A percentile compares a stretch with the other conserved stretches of the same genome.
phyloP scores from a whole-genome alignment of 352 stramenopile genomes.

The Phytophthora melonis region DNA sequence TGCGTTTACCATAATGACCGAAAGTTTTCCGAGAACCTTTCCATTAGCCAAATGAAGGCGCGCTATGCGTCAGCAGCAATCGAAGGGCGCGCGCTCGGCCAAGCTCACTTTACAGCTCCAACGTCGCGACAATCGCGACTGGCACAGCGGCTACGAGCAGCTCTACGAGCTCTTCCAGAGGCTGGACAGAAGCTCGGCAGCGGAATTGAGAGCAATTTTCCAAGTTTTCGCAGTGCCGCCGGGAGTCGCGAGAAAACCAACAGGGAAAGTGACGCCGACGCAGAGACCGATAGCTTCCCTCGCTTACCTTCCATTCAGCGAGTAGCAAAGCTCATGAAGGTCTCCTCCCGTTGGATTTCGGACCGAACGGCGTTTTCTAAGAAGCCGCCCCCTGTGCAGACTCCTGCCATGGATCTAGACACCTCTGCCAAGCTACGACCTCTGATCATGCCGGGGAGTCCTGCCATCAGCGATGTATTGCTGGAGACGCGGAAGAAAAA shows the following conservation, averaged over 20 bases:
- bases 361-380: neutral
- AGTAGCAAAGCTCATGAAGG: slow-evolving; percentile 4
- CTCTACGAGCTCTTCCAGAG: neutral
- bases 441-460: neutral
- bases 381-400: neutral
- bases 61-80: slow-evolving; percentile 13
- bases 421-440: slow-evolving; percentile 9
- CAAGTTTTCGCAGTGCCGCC: neutral
- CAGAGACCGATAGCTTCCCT: neutral
- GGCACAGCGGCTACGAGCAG: slow-evolving; percentile 8
- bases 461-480: slow-evolving; percentile 17
- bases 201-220: slow-evolving; percentile 1
- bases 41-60: slow-evolving; percentile 20
- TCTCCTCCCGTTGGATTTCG: slow-evolving; percentile 1
- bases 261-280: neutral
- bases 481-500: slow-evolving; percentile 25
- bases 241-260: neutral
- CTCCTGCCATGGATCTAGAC: neutral
- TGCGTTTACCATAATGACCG: slow-evolving; percentile 27
- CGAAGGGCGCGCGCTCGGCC: neutral
- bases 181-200: slow-evolving; percentile 5
- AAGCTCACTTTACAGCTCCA: slow-evolving; percentile 5
- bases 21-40: neutral
- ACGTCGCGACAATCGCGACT: neutral
- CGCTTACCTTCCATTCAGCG: neutral